Conservation (phyloP, 2,329 filamentous ascomycete genomes). For the Tympanopsis confertula region DNA sequence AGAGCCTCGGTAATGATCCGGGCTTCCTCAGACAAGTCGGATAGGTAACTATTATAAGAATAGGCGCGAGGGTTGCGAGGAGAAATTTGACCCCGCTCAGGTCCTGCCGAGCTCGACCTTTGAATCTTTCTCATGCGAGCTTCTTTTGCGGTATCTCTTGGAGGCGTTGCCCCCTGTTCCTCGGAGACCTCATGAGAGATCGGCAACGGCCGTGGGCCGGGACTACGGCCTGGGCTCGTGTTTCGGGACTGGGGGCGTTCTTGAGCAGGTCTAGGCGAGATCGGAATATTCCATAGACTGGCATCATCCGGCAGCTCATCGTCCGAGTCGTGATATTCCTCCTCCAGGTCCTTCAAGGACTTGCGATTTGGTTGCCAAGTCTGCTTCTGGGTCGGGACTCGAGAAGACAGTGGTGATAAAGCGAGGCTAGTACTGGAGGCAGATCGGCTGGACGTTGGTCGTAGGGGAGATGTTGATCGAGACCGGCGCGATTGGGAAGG, state of each 20-base stretch:
- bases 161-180: constrained; percentile 5
- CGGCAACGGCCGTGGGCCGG: constrained; percentile 24
- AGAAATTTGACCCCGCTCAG: constrained; percentile 24
- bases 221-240: constrained; percentile 24
- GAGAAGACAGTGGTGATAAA: background rate
- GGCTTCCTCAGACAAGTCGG: constrained; percentile 46
- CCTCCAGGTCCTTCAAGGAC: constrained; percentile 31
- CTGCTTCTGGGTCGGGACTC: constrained; percentile 14
- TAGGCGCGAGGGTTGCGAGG: constrained; percentile 31
- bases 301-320: constrained; percentile 35
- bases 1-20: constrained; percentile 45
- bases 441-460: background rate
- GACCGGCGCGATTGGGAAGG: background rate
- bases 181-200: constrained; percentile 22
- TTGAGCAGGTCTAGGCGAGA: constrained; percentile 27
- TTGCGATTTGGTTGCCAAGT: constrained; percentile 30
- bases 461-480: background rate
- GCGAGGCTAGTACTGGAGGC: background rate
- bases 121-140: constrained; percentile 15
- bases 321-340: constrained; percentile 35
- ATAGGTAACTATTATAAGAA: constrained; percentile 45
- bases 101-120: constrained; percentile 23
- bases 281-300: constrained; percentile 34
- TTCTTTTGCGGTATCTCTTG: constrained; percentile 6
- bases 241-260: constrained; percentile 23